A percentile compares a stretch with the other conserved stretches of the same genome.
phyloP scores from a whole-genome alignment of 352 stramenopile genomes.

The Pythium brachiatum region DNA sequence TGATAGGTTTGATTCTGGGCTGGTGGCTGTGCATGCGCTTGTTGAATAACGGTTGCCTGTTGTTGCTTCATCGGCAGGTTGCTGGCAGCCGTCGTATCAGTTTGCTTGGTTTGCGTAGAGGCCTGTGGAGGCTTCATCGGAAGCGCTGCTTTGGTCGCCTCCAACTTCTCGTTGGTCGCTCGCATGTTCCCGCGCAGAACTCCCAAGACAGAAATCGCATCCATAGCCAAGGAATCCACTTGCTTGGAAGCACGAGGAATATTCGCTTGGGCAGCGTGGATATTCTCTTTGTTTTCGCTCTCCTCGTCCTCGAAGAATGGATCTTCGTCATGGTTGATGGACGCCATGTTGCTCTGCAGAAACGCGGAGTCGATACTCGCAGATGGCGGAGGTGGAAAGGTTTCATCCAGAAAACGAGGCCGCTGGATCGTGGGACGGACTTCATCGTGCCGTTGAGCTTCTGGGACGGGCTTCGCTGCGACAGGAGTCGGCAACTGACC shows the following conservation, averaged over 20 bases:
- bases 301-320: background rate
- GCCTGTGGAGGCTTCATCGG: background rate
- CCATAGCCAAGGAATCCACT: background rate
- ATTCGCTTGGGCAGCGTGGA: background rate
- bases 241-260: background rate
- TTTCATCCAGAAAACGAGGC: background rate
- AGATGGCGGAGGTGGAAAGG: background rate
- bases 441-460: background rate
- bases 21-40: background rate
- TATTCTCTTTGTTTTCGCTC: constrained; percentile 6
- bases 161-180: background rate
- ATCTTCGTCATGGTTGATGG: background rate
- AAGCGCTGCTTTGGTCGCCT: background rate
- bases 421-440: background rate
- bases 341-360: constrained; percentile 2
- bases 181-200: background rate
- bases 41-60: too few relatives aligned
- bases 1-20: background rate
- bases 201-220: background rate
- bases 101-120: background rate
- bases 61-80: background rate
- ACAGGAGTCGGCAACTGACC: background rate
- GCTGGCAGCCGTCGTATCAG: too few relatives aligned
- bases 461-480: constrained; percentile 12
- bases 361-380: constrained; percentile 14